Evolutionary conservation across 1,284 basidiomycete genomes (phyloP).

Genomic region (Volvariella volvacea): DNA sequence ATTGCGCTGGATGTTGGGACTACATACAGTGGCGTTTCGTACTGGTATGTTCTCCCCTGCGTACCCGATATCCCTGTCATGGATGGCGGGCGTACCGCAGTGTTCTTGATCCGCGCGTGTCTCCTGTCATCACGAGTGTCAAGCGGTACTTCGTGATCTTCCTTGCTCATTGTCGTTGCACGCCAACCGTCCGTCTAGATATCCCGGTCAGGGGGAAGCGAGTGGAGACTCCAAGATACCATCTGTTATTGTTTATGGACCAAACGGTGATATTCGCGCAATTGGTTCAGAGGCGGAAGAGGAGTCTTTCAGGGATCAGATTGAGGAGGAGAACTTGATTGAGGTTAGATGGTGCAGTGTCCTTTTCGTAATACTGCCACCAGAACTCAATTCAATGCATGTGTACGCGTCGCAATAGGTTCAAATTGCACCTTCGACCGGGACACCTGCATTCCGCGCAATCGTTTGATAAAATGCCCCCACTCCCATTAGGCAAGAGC

Average conservation of each 20-base stretch:
- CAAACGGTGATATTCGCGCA: slow-evolving; percentile 16
- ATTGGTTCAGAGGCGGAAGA: slow-evolving; percentile 18
- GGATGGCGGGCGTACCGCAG: slow-evolving; percentile 1
- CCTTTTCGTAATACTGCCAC: background rate
- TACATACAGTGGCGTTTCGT: slow-evolving; percentile 16
- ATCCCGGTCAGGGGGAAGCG: slow-evolving; percentile 15
- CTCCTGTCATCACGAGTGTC: slow-evolving; percentile 14
- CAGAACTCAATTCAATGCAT: too few species aligned
- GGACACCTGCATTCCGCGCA: background rate
- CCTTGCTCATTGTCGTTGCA: too few species aligned
- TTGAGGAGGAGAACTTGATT: slow-evolving; percentile 16
- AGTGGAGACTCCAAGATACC: slow-evolving; percentile 21
- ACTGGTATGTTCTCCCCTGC: background rate
- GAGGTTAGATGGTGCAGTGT: slow-evolving; percentile 17
- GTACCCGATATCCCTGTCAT: background rate
- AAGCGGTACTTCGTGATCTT: background rate
- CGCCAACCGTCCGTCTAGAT: slow-evolving; percentile 9
- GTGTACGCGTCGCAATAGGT: background rate
- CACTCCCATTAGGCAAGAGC: slow-evolving; percentile 25
- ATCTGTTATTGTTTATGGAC: slow-evolving; percentile 20
- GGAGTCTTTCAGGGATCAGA: slow-evolving; percentile 11
- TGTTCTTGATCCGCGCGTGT: slow-evolving; percentile 14
- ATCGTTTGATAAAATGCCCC: slow-evolving; percentile 5
- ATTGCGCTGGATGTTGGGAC: slow-evolving; percentile 16
- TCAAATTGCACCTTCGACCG: slow-evolving; percentile 1